Percentiles rank a stretch among this genome's conserved stretches.
These are phyloP conservation scores for Lentinus polychrous DNA, from an alignment of 1,284 basidiomycete species.

Conservation along the genomic window DNA sequence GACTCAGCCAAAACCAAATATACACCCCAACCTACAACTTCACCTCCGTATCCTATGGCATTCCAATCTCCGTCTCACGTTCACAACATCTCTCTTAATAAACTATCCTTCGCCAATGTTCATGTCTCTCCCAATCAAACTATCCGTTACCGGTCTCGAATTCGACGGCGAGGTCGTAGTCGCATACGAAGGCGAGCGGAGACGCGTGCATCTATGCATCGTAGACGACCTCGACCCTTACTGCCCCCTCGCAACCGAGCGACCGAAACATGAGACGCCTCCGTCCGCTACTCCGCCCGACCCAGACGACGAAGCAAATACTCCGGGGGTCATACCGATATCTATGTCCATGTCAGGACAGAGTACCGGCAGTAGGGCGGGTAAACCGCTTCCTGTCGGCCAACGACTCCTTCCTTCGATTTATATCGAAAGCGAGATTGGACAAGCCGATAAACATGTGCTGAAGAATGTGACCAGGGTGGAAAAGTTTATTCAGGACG, in stretches of 20 bases:
- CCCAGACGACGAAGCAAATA: slow-evolving; percentile 33
- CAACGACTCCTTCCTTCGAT: slow-evolving; percentile 86
- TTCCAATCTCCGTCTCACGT: slow-evolving; percentile 72
- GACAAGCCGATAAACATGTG: slow-evolving; percentile 93
- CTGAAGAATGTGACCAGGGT: slow-evolving; percentile 96
- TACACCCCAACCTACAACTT: slow-evolving; percentile 66
- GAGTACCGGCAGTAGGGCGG: slow-evolving; percentile 12
- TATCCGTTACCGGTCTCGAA: slow-evolving; percentile 83
- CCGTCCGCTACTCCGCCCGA: slow-evolving; percentile 24
- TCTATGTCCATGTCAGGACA: not conserved
- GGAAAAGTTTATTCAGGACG: slow-evolving; percentile 92
- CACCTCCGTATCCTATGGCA: slow-evolving; percentile 73
- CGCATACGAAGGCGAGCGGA: slow-evolving; percentile 82
- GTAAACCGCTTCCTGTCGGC: slow-evolving; percentile 70
- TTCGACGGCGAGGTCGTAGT: slow-evolving; percentile 85
- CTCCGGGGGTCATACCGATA: slow-evolving; percentile 22
- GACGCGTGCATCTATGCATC: slow-evolving; percentile 82
- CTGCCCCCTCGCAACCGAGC: slow-evolving; percentile 50
- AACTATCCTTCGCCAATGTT: slow-evolving; percentile 94
- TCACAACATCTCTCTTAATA: slow-evolving; percentile 91
- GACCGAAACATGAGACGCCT: slow-evolving; percentile 41
- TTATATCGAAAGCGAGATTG: slow-evolving; percentile 94
- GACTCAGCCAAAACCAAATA: slow-evolving; percentile 21
- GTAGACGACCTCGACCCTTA: slow-evolving; percentile 82
- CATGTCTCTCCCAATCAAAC: slow-evolving; percentile 92